Evolutionary conservation across 2,329 filamentous ascomycete genomes (phyloP), one percentile per base, ranked within the genome.

Genomic region (Neonectria hederae): DNA sequence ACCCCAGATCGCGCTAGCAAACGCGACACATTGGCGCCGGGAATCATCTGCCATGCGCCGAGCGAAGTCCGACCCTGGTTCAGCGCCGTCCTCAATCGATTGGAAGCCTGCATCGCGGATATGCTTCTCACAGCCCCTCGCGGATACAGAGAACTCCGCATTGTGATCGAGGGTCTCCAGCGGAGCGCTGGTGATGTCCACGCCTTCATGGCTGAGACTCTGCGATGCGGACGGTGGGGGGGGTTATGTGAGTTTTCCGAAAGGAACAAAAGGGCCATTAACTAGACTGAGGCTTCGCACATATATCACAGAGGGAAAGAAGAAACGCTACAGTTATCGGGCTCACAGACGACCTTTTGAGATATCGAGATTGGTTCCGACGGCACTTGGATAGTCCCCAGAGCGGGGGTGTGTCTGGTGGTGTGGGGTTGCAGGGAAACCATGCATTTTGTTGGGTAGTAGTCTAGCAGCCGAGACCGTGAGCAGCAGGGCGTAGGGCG

Each of bases 1-100:
- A 89, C 83, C 1, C 88, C 89, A 1, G 84, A 78, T 59, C 87
- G 81, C 2, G 90, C 89, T 52, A 92, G 79, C 19, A 83, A 76
- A 57, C 88, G 82, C 5, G 87, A 87, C 13, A 89, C 78, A 65
- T 89, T 89, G 48, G 83, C 81, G 0, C 87, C 86, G 0, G 88
- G 87, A 58, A 90, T 77, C 81, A 88, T 88, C 78, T 90, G 88
- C 88, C 87, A 90, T 57, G 85, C 80, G 4, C 88, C 88, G 69
- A 88, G 80, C 53, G 85, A 83, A 6, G 84, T 78, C 24, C 78
- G 80, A 55, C 80, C 82, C 65, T 83, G 80, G 24, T 76, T 71
- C 63, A 89, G 83, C n/a, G 81, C 81, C 61, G 79, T 80, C 72
- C 81, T 83, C 65, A 89, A 74, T 59, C 79, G 79, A 70, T 85